Evolutionary conservation across 1,284 basidiomycete species (phyloP), one percentile per base, ranked within the genome.

Genomic region (Fomitopsis pinicola): DNA sequence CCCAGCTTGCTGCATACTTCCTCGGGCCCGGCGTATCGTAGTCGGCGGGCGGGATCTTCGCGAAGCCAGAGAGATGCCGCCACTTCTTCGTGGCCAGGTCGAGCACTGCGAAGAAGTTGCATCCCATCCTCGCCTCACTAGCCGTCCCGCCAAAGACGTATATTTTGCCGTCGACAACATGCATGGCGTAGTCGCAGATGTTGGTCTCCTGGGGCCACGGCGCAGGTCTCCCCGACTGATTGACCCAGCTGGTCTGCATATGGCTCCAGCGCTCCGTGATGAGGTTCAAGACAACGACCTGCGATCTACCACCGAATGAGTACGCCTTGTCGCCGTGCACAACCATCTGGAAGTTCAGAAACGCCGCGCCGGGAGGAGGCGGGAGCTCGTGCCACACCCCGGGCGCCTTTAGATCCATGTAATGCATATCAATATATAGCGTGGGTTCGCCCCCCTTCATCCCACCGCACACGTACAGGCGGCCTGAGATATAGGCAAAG

Each of bases 1-100:
- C 69, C 75, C 76, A 79, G 55, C 71, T 69, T 8, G 67, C 67
- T 0, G 73, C 66, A 22, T 65, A 68, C 61, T 72, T 72, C 36
- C 77, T 67, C 36, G 73, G 72, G 0, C 77, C 75, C 0, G 71
- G 69, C 26, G 33, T 61, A 22, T 62, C 64, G 55, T 62, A 59
- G 28, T 63, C 61, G 8, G 38, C 63, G 17, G 62, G 58, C 28
- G 57, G 55, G 35, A 54, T 26, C 17, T 63, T 60, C 0, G 59
- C 38, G 8, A 57, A 57, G 22, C 69, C 71, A 7, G 62, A 64
- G 0, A 71, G 62, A 33, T 61, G 62, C 30, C 58, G 50, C 71
- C 73, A 73, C 17, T 53, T 62, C 42, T 48, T 35, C 33, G 63
- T 68, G 54, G 50, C 59, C 38, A 74, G 55, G 59, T 74, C 68